These are phyloP conservation scores for Suillus occidentalis DNA, from an alignment of 768 basidiomycete species.

Conservation along the genomic window DNA sequence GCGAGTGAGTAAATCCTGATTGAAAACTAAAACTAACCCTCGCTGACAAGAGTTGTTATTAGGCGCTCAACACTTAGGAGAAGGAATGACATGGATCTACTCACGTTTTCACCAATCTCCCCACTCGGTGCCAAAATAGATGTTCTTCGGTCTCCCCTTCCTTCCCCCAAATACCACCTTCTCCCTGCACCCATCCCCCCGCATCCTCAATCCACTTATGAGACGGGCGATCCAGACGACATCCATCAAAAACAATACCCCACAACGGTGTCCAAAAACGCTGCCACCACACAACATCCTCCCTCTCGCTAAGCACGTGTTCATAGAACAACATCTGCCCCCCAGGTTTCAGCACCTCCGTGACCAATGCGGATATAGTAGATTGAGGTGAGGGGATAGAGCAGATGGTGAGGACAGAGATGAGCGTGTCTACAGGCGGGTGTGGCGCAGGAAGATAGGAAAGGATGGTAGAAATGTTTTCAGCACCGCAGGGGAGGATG, in stretches of 20 bases:
- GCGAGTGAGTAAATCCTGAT: too few relatives aligned
- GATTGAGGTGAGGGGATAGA: conserved; percentile 56
- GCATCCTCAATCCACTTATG: conserved; percentile 44
- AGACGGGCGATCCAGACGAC: conserved; percentile 58
- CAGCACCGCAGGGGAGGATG: conserved; percentile 64
- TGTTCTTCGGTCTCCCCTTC: conserved; percentile 54
- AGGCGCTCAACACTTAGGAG: too few relatives aligned
- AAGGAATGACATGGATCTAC: conserved; percentile 7
- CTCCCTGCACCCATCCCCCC: conserved; percentile 49
- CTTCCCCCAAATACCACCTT: conserved; percentile 41
- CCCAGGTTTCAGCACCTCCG: conserved; percentile 58
- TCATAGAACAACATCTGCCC: conserved; percentile 70
- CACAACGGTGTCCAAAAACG: conserved; percentile 72
- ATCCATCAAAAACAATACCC: conserved; percentile 60
- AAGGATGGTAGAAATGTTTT: conserved; percentile 52
- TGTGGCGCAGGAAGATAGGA: conserved; percentile 34
- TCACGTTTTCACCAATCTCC: conserved; percentile 51
- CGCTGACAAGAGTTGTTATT: too few relatives aligned
- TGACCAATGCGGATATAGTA: conserved; percentile 46
- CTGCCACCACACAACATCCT: conserved; percentile 72
- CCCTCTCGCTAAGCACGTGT: conserved; percentile 57
- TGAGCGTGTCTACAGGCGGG: conserved; percentile 55
- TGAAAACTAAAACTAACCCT: too few relatives aligned
- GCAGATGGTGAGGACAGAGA: conserved; percentile 68
- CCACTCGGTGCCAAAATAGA: conserved; percentile 61